Conservation (phyloP, 2,329 filamentous ascomycete genomes). For the Nemania diffusa region DNA sequence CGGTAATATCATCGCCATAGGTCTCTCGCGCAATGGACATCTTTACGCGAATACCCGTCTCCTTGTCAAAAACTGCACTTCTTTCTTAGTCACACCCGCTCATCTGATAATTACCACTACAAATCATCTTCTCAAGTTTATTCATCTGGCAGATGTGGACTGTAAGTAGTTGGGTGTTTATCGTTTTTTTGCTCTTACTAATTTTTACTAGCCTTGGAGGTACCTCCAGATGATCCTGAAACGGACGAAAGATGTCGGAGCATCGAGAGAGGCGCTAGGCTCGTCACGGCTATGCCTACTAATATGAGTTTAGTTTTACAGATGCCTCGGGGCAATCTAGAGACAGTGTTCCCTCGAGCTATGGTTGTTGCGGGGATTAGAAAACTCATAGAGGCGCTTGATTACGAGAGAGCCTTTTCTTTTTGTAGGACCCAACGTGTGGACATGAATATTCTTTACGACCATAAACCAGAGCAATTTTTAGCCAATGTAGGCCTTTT, state of each 20-base stretch:
- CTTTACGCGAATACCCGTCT: conserved; percentile 81
- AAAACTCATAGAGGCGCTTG: conserved; percentile 78
- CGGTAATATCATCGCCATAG: conserved; percentile 60
- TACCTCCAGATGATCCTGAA: conserved; percentile 89
- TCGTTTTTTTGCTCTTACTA: conserved; percentile 9
- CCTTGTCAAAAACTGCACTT: conserved; percentile 89
- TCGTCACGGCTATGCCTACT: conserved; percentile 90
- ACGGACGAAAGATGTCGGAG: conserved; percentile 91
- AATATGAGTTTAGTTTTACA: conserved; percentile 88
- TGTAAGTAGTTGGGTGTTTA: conserved; percentile 58
- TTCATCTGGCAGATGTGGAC: conserved; percentile 77
- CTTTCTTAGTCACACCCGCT: conserved; percentile 81
- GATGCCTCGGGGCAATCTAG: conserved; percentile 94
- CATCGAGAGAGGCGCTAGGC: conserved; percentile 86
- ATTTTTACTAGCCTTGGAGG: conserved; percentile 71
- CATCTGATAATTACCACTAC: conserved; percentile 94
- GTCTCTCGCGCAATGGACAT: conserved; percentile 79
- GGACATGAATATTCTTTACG: conserved; percentile 97
- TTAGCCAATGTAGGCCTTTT: conserved; percentile 79
- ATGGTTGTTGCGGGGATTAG: conserved; percentile 93
- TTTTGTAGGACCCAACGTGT: conserved; percentile 93
- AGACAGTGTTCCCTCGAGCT: conserved; percentile 92
- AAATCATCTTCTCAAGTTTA: conserved; percentile 92
- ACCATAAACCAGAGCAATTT: conserved; percentile 90
- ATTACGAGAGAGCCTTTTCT: conserved; percentile 85